Evolutionary conservation across 257 asterid species (phyloP).

Genomic region (Jaltomata sinuosa): DNA sequence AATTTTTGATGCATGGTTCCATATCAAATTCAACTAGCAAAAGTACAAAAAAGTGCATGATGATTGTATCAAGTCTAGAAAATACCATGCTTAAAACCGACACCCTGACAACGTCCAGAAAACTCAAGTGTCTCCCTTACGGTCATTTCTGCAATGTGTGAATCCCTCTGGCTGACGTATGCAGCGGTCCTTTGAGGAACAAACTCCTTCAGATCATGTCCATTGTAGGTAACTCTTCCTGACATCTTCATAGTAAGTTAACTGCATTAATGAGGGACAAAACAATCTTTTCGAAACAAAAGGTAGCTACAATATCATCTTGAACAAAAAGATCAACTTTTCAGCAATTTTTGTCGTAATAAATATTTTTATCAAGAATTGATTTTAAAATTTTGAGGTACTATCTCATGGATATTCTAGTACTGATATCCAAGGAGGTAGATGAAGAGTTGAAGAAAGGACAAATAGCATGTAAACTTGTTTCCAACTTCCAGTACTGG

Average conservation of each 20-base stretch:
- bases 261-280: conserved; percentile 12
- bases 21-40: neutral
- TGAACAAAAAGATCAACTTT: neutral
- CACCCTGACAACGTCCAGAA: conserved; percentile 61
- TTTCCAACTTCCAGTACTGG: neutral
- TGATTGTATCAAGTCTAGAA: neutral
- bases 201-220: conserved; percentile 55
- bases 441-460: too few species aligned
- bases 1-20: neutral
- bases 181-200: conserved; percentile 67
- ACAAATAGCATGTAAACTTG: neutral
- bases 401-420: neutral
- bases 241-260: conserved; percentile 52
- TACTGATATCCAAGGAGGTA: neutral
- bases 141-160: conserved; percentile 71
- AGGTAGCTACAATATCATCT: neutral
- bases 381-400: neutral
- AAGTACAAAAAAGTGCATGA: neutral
- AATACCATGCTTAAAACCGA: conserved; percentile 55
- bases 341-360: neutral
- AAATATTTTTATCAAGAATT: neutral
- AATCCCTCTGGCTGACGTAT: conserved; percentile 64
- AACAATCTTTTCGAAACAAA: neutral
- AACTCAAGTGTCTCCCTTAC: conserved; percentile 73
- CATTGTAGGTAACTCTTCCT: conserved; percentile 58